These are phyloP conservation scores for Wickerhamomyces hampshirensis DNA, from an alignment of 805 yeast species.

Conservation along the genomic window DNA sequence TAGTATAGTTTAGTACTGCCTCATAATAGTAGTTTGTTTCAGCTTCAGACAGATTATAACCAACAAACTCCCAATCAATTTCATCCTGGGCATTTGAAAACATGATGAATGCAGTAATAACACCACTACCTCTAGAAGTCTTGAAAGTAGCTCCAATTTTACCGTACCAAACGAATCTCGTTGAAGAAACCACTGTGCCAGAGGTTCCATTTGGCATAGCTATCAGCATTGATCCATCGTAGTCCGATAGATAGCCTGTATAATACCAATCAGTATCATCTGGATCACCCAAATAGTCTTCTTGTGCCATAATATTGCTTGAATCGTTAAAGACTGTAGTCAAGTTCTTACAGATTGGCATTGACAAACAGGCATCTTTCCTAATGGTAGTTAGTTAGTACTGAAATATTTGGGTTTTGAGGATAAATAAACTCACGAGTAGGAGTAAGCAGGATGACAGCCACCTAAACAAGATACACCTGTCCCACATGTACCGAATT, in stretches of 20 bases:
- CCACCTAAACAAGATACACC: conserved; percentile 81
- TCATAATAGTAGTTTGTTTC: conserved; percentile 81
- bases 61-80: conserved; percentile 84
- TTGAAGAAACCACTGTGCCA: conserved; percentile 79
- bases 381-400: no score
- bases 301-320: conserved; percentile 22
- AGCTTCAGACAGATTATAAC: conserved; percentile 58
- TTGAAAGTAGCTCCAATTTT: conserved; percentile 64
- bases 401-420: no score
- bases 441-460: conserved; percentile 59
- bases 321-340: conserved; percentile 37
- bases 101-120: conserved; percentile 77
- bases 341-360: conserved; percentile 63
- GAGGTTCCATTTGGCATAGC: conserved; percentile 74
- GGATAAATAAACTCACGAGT: background rate
- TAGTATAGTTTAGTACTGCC: conserved; percentile 66
- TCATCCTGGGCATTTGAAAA: conserved; percentile 87
- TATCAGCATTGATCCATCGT: conserved; percentile 53
- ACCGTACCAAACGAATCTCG: conserved; percentile 86
- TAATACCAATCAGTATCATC: conserved; percentile 64
- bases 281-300: conserved; percentile 58
- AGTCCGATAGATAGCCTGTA: conserved; percentile 48
- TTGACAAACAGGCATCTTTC: conserved; percentile 71
- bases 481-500: conserved; percentile 74
- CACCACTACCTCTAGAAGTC: conserved; percentile 75